Base-by-base conservation (phyloP, 768 basidiomycete genomes). In the Auricularia sp. region DNA sequence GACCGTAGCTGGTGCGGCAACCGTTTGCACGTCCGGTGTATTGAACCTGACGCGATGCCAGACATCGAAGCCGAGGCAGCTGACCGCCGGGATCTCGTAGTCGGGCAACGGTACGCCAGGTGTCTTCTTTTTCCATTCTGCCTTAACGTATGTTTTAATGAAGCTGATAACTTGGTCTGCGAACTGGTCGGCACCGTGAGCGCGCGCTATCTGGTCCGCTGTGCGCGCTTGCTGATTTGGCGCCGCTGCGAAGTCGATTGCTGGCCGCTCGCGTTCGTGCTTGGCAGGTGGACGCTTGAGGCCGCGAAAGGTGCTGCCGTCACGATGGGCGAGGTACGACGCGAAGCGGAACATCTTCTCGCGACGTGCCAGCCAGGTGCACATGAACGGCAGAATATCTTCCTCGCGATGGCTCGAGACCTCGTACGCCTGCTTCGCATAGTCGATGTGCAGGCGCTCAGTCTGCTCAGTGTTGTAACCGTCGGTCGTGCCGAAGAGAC, bases 391-490 rank as follows among this genome's bases (percentile, higher is more conserved):
- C 63, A 67, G 65, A 1, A 42, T 42, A 3, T 62, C 42, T 62
- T 65, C 65, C 8, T 70, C 62, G 18, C 62, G 59, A 5, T 62
- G 37, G 61, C 66, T 69, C 6, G 65, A 66, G 3, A 65, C 66
- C 14, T 62, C 21, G 42, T 69, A 70, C 11, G 70, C 59, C 13
- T 68, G 61, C 69, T 74, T 75, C 14, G 72, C 67, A n/a, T 70
- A 63, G 54, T 71, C 65, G 16, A 70, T 71, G 65, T 82, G 79
- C 0, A 79, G 70, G 1, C 74, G 70, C 66, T 82, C 78, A 1
- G 77, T 73, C 35, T 70, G 69, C 66, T 80, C 72, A 0, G 78
- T 81, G 65, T 78, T 76, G 67, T 71, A 79, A 63, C 77, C 77
- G 63, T 80, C 77, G 1, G 74, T 69, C 1, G 76, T 71, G 1